Evolutionary conservation across 805 yeast species (phyloP).

Genomic region (Hermanozyma aechmeae): DNA sequence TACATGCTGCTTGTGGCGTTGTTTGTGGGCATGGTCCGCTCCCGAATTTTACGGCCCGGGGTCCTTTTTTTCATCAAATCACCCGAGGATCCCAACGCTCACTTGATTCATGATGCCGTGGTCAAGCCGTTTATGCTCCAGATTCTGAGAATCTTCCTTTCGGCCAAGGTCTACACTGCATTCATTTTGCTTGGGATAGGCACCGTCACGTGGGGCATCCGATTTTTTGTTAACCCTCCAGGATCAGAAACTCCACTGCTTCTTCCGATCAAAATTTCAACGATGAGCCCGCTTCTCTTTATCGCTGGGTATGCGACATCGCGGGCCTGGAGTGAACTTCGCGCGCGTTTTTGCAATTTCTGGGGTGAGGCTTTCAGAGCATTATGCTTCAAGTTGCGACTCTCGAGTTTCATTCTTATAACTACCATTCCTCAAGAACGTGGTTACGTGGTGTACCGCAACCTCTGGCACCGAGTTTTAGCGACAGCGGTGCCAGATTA

Average conservation of each 20-base stretch:
- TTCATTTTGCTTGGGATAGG: conserved; percentile 76
- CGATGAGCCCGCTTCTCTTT: too few relatives aligned
- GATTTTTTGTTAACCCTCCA: conserved; percentile 15
- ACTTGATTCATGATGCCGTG: conserved; percentile 79
- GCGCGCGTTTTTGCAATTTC: too few relatives aligned
- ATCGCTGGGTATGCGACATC: too few relatives aligned
- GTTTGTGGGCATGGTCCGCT: conserved; percentile 76
- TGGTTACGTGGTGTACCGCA: conserved; percentile 56
- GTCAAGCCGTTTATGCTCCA: conserved; percentile 69
- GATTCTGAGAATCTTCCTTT: conserved; percentile 58
- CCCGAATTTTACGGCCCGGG: conserved; percentile 70
- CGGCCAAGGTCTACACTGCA: conserved; percentile 65
- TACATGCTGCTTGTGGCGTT: conserved; percentile 86
- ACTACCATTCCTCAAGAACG: conserved; percentile 56
- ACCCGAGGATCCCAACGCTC: conserved; percentile 87
- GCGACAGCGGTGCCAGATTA: conserved; percentile 42
- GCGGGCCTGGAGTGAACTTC: too few relatives aligned
- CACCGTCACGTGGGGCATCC: conserved; percentile 41
- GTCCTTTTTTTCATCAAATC: conserved; percentile 86
- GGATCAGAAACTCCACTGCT: too few relatives aligned
- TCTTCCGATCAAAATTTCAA: too few relatives aligned
- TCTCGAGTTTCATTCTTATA: conserved; percentile 75
- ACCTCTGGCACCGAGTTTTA: conserved; percentile 33
- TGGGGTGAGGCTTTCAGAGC: conserved; percentile 57
- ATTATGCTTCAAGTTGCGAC: conserved; percentile 48